Conservation (phyloP, 2,329 filamentous ascomycete genomes). For the Hymenoscyphus fraxineus region DNA sequence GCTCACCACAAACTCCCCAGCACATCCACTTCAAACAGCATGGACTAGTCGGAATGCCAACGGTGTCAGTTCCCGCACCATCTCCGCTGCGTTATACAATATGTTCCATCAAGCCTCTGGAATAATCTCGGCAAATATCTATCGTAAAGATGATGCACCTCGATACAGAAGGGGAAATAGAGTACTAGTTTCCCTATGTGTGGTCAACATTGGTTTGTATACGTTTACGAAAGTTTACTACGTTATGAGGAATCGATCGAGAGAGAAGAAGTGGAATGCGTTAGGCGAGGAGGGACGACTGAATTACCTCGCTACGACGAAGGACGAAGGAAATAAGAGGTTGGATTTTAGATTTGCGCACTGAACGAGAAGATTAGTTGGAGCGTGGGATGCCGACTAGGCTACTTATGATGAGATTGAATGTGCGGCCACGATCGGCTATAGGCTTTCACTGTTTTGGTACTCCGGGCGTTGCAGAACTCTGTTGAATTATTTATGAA, state of each 20-base stretch:
- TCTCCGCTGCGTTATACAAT: constrained; percentile 61
- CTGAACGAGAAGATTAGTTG: background rate
- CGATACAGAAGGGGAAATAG: constrained; percentile 52
- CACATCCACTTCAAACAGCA: constrained; percentile 46
- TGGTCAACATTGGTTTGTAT: constrained; percentile 43
- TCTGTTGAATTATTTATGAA: too few species aligned
- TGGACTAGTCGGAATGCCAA: constrained; percentile 56
- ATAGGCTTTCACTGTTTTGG: too few species aligned
- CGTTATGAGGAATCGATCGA: constrained; percentile 39
- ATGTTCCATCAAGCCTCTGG: constrained; percentile 44
- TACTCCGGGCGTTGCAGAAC: too few species aligned
- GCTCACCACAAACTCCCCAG: constrained; percentile 19
- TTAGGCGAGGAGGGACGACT: constrained; percentile 43
- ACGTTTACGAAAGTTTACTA: constrained; percentile 45
- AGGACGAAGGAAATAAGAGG: constrained; percentile 32
- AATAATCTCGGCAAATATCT: constrained; percentile 36
- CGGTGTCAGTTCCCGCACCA: constrained; percentile 57
- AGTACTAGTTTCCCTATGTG: constrained; percentile 46
- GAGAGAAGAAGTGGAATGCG: constrained; percentile 40
- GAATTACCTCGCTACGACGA: constrained; percentile 39
- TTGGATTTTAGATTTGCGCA: constrained; percentile 25
- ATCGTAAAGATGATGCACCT: constrained; percentile 45
- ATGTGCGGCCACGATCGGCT: too few species aligned
- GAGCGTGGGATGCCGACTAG: background rate
- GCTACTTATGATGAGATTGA: too few species aligned